Evolutionary conservation across 1,284 basidiomycete genomes (phyloP).

Genomic region (Ceratobasidium sp.): DNA sequence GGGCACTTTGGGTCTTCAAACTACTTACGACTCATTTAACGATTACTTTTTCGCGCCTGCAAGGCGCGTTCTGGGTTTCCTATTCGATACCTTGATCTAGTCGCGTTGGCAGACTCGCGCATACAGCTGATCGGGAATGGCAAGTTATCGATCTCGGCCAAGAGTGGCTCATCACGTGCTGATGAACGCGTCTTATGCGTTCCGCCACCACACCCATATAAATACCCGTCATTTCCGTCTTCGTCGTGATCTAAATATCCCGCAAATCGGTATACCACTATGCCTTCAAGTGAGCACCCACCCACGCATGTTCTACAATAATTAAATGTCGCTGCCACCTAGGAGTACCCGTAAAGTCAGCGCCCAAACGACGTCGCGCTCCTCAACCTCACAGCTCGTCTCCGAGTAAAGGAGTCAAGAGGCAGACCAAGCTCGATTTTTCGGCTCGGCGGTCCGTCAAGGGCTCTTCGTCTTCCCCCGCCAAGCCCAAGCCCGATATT

Average conservation of each 20-base stretch:
- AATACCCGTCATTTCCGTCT: neutral
- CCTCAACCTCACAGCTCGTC: neutral
- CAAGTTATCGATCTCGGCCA: neutral
- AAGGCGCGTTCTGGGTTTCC: too few species aligned
- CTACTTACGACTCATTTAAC: too few species aligned
- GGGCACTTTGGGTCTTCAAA: too few species aligned
- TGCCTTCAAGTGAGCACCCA: too few species aligned
- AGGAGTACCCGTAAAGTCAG: too few species aligned
- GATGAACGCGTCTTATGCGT: neutral
- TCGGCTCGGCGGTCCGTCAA: neutral
- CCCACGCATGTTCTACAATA: too few species aligned
- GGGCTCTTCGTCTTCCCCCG: neutral
- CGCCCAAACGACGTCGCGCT: too few species aligned
- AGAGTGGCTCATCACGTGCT: slow-evolving; percentile 25
- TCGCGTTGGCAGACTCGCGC: neutral
- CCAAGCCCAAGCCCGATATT: slow-evolving; percentile 1
- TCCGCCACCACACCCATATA: neutral
- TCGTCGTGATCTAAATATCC: neutral
- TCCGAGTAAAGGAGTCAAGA: neutral
- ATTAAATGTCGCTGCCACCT: too few species aligned
- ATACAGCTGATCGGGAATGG: neutral
- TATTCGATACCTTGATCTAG: neutral
- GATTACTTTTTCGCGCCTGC: too few species aligned
- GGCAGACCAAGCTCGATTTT: slow-evolving; percentile 12
- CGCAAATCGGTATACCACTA: too few species aligned